Evolutionary conservation across 768 basidiomycete genomes (phyloP).

Genomic region (Mycena maculata): DNA sequence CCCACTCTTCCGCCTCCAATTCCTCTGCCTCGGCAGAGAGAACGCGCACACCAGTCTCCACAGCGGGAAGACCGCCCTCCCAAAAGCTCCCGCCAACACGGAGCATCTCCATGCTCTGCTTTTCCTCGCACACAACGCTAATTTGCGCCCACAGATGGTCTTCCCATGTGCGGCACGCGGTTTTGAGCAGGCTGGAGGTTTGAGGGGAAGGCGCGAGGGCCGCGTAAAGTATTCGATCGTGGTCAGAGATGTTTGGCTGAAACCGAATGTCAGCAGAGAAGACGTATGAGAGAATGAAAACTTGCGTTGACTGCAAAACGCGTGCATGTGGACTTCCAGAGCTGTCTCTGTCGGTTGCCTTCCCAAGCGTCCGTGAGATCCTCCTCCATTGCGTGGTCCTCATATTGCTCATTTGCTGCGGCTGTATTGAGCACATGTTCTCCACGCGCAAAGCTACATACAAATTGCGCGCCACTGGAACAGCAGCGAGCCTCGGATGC

Average conservation of each 20-base stretch:
- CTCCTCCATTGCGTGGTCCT: slow-evolving; percentile 62
- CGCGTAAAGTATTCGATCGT: slow-evolving; percentile 90
- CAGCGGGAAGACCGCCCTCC: slow-evolving; percentile 69
- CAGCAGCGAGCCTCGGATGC: slow-evolving; percentile 82
- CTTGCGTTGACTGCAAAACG: slow-evolving; percentile 82
- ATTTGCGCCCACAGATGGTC: slow-evolving; percentile 96
- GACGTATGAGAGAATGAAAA: slow-evolving; percentile 15
- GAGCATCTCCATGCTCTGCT: slow-evolving; percentile 75
- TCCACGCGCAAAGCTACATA: slow-evolving; percentile 38
- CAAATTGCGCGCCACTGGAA: slow-evolving; percentile 83
- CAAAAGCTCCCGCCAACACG: slow-evolving; percentile 83
- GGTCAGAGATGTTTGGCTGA: slow-evolving; percentile 67
- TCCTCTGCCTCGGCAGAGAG: slow-evolving; percentile 42
- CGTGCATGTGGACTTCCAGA: slow-evolving; percentile 92
- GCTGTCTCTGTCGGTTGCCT: slow-evolving; percentile 80
- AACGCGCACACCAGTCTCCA: slow-evolving; percentile 52
- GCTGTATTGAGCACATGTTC: not conserved
- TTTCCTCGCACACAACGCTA: slow-evolving; percentile 83
- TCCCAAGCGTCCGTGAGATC: slow-evolving; percentile 65
- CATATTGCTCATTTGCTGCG: slow-evolving; percentile 52
- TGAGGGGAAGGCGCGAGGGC: slow-evolving; percentile 81
- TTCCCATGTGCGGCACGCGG: slow-evolving; percentile 90
- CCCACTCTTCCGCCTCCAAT: slow-evolving; percentile 65
- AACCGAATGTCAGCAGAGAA: not conserved
- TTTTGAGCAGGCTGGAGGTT: slow-evolving; percentile 73